A percentile compares a stretch with the other conserved stretches of the same genome.
phyloP scores from a whole-genome alignment of 495 filamentous ascomycete species.

The Cudoniella acicularis region DNA sequence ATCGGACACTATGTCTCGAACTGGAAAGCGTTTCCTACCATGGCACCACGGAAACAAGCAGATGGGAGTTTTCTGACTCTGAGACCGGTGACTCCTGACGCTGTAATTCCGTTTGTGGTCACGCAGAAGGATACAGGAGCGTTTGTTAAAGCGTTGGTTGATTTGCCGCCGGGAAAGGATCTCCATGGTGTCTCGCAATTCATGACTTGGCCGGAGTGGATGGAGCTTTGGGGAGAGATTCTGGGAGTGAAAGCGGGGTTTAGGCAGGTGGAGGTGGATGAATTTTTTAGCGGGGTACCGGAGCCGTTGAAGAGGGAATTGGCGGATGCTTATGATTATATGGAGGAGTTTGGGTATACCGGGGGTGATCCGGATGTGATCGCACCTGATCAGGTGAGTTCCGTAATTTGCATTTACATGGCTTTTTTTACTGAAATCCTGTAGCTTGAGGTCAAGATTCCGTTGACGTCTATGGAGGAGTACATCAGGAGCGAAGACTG shows the following conservation, averaged over 20 bases:
- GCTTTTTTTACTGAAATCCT: neutral
- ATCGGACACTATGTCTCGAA: slow-evolving; percentile 5
- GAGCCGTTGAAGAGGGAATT: neutral
- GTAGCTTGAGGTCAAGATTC: neutral
- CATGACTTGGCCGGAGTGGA: slow-evolving; percentile 30
- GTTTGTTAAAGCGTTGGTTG: slow-evolving; percentile 4
- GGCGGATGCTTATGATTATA: neutral
- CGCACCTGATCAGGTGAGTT: neutral
- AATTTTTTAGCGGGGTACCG: slow-evolving; percentile 16
- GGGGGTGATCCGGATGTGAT: neutral
- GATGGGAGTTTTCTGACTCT: slow-evolving; percentile 33
- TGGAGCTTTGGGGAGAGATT: slow-evolving; percentile 23
- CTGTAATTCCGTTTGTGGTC: slow-evolving; percentile 25
- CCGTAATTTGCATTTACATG: neutral
- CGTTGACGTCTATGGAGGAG: neutral
- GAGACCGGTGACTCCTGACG: slow-evolving; percentile 22
- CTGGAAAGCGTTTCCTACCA: slow-evolving; percentile 25
- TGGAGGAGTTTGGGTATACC: slow-evolving; percentile 3
- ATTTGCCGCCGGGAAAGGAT: slow-evolving; percentile 1
- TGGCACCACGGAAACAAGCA: slow-evolving; percentile 30
- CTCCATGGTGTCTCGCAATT: slow-evolving; percentile 23
- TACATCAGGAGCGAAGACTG: neutral
- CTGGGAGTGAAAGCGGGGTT: slow-evolving; percentile 8
- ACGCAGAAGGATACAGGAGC: slow-evolving; percentile 3
- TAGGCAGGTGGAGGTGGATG: slow-evolving; percentile 8